Percentiles rank a stretch among this genome's conserved stretches.
Evolutionary conservation across 2,329 filamentous ascomycete species (phyloP).

Genomic region (Neoarthrinium moseri): DNA sequence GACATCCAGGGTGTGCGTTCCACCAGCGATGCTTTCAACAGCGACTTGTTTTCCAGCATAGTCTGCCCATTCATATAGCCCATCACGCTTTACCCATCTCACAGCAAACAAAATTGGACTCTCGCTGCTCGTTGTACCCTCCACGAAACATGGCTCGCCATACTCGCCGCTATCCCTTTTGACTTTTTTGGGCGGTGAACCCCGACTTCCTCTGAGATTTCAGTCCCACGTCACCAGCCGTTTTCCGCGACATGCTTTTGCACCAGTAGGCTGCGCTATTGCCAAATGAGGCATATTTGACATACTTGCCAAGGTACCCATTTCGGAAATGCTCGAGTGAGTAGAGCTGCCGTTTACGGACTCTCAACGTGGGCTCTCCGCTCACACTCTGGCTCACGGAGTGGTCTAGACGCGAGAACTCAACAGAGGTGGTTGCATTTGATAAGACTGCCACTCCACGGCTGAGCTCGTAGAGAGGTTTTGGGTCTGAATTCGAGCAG

Average conservation of each 20-base stretch:
- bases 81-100: background rate
- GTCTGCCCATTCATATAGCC: background rate
- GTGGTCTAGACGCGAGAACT: constrained; percentile 2
- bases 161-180: too few relatives aligned
- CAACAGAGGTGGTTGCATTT: background rate
- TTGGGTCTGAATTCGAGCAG: background rate
- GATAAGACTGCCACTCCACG: background rate
- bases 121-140: background rate
- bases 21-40: background rate
- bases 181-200: background rate
- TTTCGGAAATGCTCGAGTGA: background rate
- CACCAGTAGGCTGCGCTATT: background rate
- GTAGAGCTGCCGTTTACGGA: constrained; percentile 1
- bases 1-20: background rate
- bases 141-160: background rate
- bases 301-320: background rate
- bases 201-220: background rate
- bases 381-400: background rate
- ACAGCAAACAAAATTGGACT: background rate
- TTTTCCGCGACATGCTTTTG: background rate
- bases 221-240: background rate
- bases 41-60: background rate
- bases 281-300: background rate
- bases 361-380: background rate
- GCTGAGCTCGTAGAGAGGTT: constrained; percentile 4